Base-by-base conservation (phyloP, 2,329 filamentous ascomycete species). In the Exophiala spinifera region DNA sequence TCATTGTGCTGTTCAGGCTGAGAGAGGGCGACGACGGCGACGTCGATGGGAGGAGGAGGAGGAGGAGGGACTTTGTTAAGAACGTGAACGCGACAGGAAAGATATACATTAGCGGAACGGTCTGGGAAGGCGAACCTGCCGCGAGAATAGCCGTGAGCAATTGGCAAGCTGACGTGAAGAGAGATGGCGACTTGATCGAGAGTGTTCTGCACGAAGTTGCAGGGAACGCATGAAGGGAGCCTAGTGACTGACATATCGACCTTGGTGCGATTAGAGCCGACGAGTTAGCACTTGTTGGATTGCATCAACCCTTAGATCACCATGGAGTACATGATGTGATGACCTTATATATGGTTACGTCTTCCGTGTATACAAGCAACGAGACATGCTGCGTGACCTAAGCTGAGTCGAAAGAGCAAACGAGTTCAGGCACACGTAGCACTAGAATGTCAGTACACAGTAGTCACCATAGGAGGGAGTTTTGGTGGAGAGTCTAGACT, bases 141-240 rank as follows among this genome's bases (percentile, higher is more conserved):
- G 87, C 85, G 57, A 79, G 92, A n/a, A 82, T 96, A 63, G 91
- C 92, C 0, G 83, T 96, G 39, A 87, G 88, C 36, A 96, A 88
- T 65, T 96, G 91, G 89, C 82, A 82, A 69, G 86, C 88, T 1
- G 79, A 91, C 65, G 77, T 85, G 0, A 77, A 84, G 45, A 77
- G 79, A 56, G 91, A 95, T 66, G 72, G 86, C 56, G 72, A 71
- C 17, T 68, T 89, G n/a, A 80, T 95, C 14, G 79, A 74, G 57
- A 72, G 77, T 4, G 84, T 91, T 2, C 69, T 95, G 63, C 72
- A 75, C 20, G 65, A 70, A 49, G 76, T 85, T 45, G 44, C 48
- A 17, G 43, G 42, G 31, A 3, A 23, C 15, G 33, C 3, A 1
- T 44, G 10, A 28, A 3, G 21, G 42, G 17, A 15, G n/a, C n/a